Percentiles rank a stretch among this genome's conserved stretches.
These are phyloP conservation scores for Zychaea mexicana DNA, from an alignment of 371 early-diverging fungal genomes.

Conservation along the genomic window DNA sequence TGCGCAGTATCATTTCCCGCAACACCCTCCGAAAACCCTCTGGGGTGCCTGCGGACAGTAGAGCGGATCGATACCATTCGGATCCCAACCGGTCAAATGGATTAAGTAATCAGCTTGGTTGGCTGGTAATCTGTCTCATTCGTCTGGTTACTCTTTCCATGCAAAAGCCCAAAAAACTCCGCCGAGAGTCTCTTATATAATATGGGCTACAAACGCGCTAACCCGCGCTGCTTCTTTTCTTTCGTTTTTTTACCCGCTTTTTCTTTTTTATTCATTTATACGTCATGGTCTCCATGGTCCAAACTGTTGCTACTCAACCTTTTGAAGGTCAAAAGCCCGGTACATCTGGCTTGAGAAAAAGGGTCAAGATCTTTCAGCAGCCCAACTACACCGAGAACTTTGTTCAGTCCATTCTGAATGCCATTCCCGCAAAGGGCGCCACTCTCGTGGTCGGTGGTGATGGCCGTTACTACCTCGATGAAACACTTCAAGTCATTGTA, in stretches of 20 bases:
- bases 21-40: background rate
- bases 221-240: background rate
- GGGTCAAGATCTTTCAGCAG: constrained; percentile 95
- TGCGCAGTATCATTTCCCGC: background rate
- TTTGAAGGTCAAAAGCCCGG: constrained; percentile 97
- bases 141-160: background rate
- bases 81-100: background rate
- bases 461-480: constrained; percentile 88
- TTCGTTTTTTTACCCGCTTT: background rate
- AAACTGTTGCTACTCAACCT: constrained; percentile 64
- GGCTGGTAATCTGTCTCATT: too few species aligned
- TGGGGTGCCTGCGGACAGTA: background rate
- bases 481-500: constrained; percentile 90
- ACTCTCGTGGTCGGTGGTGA: constrained; percentile 97
- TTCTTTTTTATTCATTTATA: constrained; percentile 9
- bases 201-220: background rate
- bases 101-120: too few species aligned
- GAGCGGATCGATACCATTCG: background rate
- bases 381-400: constrained; percentile 95
- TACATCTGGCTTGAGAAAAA: constrained; percentile 94
- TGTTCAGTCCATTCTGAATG: constrained; percentile 80
- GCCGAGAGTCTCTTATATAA: background rate
- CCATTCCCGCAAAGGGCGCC: constrained; percentile 82
- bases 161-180: background rate
- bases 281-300: constrained; percentile 36